Percentiles rank a stretch among this genome's conserved stretches.
phyloP scores from a whole-genome alignment of 2,329 filamentous ascomycete species.

The Epichloe sp. region DNA sequence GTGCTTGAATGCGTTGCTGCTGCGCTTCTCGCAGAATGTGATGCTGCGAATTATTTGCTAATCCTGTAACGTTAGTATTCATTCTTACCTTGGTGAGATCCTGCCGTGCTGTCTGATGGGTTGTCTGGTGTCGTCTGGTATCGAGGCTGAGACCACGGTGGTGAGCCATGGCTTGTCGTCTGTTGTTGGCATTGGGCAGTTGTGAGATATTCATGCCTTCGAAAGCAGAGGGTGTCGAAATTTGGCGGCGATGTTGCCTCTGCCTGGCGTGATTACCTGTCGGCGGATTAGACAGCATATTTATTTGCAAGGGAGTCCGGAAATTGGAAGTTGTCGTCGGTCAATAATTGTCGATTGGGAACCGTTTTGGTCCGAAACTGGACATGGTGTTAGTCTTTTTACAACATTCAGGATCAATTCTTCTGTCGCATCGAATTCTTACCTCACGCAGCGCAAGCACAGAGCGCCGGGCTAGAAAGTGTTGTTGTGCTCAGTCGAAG shows the following conservation, averaged over 20 bases:
- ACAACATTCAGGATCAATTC: not conserved
- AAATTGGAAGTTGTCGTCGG: slow-evolving; percentile 34
- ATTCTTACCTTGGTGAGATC: slow-evolving; percentile 34
- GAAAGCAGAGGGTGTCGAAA: slow-evolving; percentile 69
- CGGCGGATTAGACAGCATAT: slow-evolving; percentile 66
- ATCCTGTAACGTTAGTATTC: slow-evolving; percentile 41
- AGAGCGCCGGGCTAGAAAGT: slow-evolving; percentile 57
- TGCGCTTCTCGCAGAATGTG: slow-evolving; percentile 72
- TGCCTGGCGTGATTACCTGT: slow-evolving; percentile 53
- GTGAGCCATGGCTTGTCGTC: slow-evolving; percentile 39
- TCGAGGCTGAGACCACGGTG: slow-evolving; percentile 79
- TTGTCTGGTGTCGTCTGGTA: slow-evolving; percentile 44
- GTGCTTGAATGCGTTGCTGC: slow-evolving; percentile 65
- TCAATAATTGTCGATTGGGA: slow-evolving; percentile 36
- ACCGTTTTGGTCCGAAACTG: slow-evolving; percentile 34
- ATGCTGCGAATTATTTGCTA: slow-evolving; percentile 52
- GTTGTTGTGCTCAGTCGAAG: slow-evolving; percentile 35
- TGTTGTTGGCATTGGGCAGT: slow-evolving; percentile 41
- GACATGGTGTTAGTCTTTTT: slow-evolving; percentile 3
- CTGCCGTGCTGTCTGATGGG: slow-evolving; percentile 17
- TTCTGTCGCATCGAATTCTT: slow-evolving; percentile 14
- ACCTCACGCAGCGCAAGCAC: slow-evolving; percentile 80
- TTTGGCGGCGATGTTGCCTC: slow-evolving; percentile 63
- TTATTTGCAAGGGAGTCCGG: slow-evolving; percentile 60
- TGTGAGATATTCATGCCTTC: slow-evolving; percentile 58